Base-by-base conservation (phyloP, 306 rosid genomes). In the Morella rubra region DNA sequence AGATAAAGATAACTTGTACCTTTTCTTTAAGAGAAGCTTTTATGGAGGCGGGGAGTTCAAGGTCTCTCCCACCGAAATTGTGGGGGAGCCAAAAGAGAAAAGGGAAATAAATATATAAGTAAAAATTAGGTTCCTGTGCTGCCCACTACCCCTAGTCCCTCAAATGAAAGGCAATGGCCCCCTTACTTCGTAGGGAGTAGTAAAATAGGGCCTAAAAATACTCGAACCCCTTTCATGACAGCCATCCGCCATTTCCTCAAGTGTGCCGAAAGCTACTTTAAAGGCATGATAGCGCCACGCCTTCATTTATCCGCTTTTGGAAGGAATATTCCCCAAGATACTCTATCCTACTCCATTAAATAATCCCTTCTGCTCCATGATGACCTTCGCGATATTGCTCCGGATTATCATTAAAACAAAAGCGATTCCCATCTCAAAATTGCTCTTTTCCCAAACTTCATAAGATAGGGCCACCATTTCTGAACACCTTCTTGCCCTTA, bases 221-320 rank as follows among this genome's bases (percentile, higher is more conserved):
- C 71, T 65, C 71, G 2, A 4, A 65, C 19, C 22, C 37, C 24
- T 41, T 42, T 8, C 32, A 65, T 65, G 71, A 65, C 71, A 65
- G 50, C 50, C 71, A 65, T 65, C 71, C 71, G 27, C 27, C 41
- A 65, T 65, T 42, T 65, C 50, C 71, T 65, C 27, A 65, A 19
- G 11, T 16, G 44, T 71, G 32, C 65, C 66, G 32, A 59, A 50
- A 71, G 52, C 53, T 51, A 44, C 69, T 65, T 58, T 65, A 18
- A 22, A 71, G 82, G 8, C 72, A 79, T 79, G 10, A 72, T 72
- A 52, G 67, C 82, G 22, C 77, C 82, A 79, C 82, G 64, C 46
- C 32, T 49, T 16, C 64, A 7, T 9, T 44, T 19, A 24, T 1
- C 74, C 13, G 42, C 74, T 72, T 78, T 71, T 47, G 20, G 11